Evolutionary conservation across 257 asterid genomes (phyloP), one percentile per base, ranked within the genome.

Genomic region (Plantago elongata): DNA sequence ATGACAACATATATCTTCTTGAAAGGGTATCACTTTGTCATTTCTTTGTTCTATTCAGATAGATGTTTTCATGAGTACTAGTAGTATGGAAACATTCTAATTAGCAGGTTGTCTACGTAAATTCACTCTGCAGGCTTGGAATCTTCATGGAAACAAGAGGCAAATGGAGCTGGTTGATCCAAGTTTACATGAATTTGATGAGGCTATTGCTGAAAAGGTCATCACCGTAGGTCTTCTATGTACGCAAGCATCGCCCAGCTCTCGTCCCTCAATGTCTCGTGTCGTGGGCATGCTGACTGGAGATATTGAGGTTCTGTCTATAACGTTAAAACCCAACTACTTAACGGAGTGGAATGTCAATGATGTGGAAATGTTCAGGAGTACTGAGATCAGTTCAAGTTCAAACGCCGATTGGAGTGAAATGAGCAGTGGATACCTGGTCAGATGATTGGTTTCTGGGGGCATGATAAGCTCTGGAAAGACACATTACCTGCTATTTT

Each of bases 1-100:
- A 71, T 43, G 85, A 82, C 60, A 63, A 54, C 77, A 71, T 74
- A 9, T 85, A 82, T 75, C 89, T 85, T 72, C 89, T 85, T 63
- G 89, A 82, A 75, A 82, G 85, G 94, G 94, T 85, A 85, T 34
- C 5, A 7, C 40, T 5, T 34, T 34, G 7, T 34, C 40, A 34
- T 6, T 34, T 34, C 7, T 34, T 9, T 48, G 15, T 13, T 51
- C 22, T 51, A 22, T 22, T 22, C 27, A 22, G 27, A 22, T 22
- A 22, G 27, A 22, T 22, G 2, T 22, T 2, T 22, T 22, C 27
- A 22, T 22, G 27, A 22, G 27, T 22, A 22, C 2, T 22, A 22
- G 2, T 22, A 22, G 27, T 22, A 22, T 22, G 27, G 2, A 22
- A 22, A 22, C 27, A 22, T 22, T 22, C 27, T 22, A 22, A 22